Conservation (phyloP, 257 asterid genomes). For the Hygrophila difformis region DNA sequence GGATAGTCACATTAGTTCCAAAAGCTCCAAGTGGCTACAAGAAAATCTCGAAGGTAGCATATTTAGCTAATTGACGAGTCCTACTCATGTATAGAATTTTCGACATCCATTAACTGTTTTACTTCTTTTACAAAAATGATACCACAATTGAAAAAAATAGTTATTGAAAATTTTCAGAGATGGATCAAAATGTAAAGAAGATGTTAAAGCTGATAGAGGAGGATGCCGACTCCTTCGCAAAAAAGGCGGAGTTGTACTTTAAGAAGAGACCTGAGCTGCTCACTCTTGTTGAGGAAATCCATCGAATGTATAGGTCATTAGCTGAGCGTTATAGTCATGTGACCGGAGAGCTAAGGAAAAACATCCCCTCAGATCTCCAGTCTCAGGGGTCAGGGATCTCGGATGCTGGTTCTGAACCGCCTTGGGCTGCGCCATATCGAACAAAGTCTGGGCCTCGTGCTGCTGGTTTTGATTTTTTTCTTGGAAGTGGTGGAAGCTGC, state of each 20-base stretch:
- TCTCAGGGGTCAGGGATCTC: slow-evolving; percentile 86
- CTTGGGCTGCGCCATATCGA: slow-evolving; percentile 35
- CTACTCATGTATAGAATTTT: too few relatives aligned
- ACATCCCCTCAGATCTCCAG: slow-evolving; percentile 70
- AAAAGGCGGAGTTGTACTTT: slow-evolving; percentile 65
- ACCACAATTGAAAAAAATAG: slow-evolving; percentile 19
- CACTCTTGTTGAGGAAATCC: slow-evolving; percentile 57
- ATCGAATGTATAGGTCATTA: slow-evolving; percentile 51
- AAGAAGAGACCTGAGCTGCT: slow-evolving; percentile 61
- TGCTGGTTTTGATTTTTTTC: slow-evolving; percentile 80
- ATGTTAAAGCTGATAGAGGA: slow-evolving; percentile 70
- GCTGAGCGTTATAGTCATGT: slow-evolving; percentile 65
- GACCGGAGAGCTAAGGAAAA: slow-evolving; percentile 57
- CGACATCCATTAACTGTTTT: not conserved
- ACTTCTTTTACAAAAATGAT: slow-evolving; percentile 13
- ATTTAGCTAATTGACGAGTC: not conserved
- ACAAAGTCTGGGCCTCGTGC: slow-evolving; percentile 67
- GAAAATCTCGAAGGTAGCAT: slow-evolving; percentile 74
- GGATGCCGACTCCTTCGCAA: slow-evolving; percentile 73
- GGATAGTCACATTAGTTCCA: slow-evolving; percentile 88
- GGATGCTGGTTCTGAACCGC: slow-evolving; percentile 64
- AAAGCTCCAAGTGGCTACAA: slow-evolving; percentile 80
- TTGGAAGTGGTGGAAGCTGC: slow-evolving; percentile 42
- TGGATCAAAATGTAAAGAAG: slow-evolving; percentile 59
- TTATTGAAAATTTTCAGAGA: too few relatives aligned